A percentile compares a stretch with the other conserved stretches of the same genome.
Evolutionary conservation across 345 rosid species (phyloP).

Genomic region (Psidium friedrichsthalianum): DNA sequence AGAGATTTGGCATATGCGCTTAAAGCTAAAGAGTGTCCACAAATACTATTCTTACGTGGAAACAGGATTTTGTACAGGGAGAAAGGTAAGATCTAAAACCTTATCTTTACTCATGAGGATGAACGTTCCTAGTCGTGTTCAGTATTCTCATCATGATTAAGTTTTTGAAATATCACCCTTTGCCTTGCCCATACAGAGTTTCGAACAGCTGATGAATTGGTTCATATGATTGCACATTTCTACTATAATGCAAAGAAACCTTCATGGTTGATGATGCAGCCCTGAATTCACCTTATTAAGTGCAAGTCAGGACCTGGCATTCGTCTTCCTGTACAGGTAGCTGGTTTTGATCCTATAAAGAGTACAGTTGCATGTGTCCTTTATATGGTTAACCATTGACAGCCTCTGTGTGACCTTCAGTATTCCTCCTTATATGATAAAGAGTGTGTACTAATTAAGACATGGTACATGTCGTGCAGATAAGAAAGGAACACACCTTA

Average conservation of each 20-base stretch:
- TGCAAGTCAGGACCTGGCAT: neutral
- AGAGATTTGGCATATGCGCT: slow-evolving; percentile 94
- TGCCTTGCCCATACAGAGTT: slow-evolving; percentile 35
- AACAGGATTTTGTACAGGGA: slow-evolving; percentile 61
- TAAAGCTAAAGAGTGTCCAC: slow-evolving; percentile 72
- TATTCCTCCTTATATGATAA: neutral
- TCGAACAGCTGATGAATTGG: slow-evolving; percentile 67
- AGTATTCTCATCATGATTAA: neutral
- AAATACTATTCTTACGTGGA: slow-evolving; percentile 71
- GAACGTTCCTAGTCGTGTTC: neutral
- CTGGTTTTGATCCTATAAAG: neutral
- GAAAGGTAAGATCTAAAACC: slow-evolving; percentile 38
- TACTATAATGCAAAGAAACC: slow-evolving; percentile 92
- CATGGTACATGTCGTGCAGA: neutral
- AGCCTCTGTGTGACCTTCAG: neutral
- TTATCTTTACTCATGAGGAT: neutral
- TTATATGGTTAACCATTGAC: neutral
- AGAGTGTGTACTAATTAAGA: neutral
- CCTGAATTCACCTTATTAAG: neutral
- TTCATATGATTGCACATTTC: slow-evolving; percentile 85
- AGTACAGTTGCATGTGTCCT: neutral
- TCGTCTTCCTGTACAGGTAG: neutral
- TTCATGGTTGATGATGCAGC: slow-evolving; percentile 37
- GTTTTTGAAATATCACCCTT: neutral
- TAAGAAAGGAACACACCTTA: neutral